Evolutionary conservation across 495 filamentous ascomycete genomes (phyloP), one percentile per base, ranked within the genome.

Genomic region (Cetradonia linearis): DNA sequence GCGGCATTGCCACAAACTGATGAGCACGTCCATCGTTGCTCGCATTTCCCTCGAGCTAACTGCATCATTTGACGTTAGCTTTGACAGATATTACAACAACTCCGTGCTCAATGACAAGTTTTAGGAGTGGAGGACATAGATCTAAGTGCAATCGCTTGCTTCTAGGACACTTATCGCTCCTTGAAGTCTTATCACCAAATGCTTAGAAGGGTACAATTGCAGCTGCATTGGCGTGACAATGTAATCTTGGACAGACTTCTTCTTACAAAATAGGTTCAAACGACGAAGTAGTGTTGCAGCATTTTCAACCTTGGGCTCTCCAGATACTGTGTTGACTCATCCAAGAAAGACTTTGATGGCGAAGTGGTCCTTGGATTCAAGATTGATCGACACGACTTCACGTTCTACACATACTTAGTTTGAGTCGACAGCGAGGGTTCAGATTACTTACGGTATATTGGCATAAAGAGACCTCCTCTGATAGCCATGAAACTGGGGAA

Each of bases 41-140:
- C 10, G 66, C 71, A 27, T 79, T 70, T 14, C 79, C 79, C 55
- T 81, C 76, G 1, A 82, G 67, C 77, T 76, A 79, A n/a, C 40
- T 44, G 11, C 5, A 44, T 13, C 36, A 38, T 38, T 38, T 38
- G 9, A 9, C 9, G 3, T 9, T 38, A 38, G n/a, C n/a, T n/a
- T n/a, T n/a, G n/a, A n/a, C n/a, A n/a, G n/a, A n/a, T n/a, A n/a
- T n/a, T n/a, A n/a, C n/a, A 38, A 16, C 36, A 38, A 9, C 16
- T 38, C 2, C 16, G 9, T 38, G 9, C 3, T 10, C 9, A 1
- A 38, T 38, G 36, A 38, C n/a, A n/a, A n/a, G n/a, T 38, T 38
- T 3, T 38, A 10, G 36, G 16, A 9, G 9, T 38, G 16, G 16
- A 38, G 16, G 36, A 38, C 36, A 38, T 38, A 3, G 36, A 38